Evolutionary conservation across 2,329 filamentous ascomycete genomes (phyloP), one percentile per base, ranked within the genome.

Genomic region (Diplodia corticola): DNA sequence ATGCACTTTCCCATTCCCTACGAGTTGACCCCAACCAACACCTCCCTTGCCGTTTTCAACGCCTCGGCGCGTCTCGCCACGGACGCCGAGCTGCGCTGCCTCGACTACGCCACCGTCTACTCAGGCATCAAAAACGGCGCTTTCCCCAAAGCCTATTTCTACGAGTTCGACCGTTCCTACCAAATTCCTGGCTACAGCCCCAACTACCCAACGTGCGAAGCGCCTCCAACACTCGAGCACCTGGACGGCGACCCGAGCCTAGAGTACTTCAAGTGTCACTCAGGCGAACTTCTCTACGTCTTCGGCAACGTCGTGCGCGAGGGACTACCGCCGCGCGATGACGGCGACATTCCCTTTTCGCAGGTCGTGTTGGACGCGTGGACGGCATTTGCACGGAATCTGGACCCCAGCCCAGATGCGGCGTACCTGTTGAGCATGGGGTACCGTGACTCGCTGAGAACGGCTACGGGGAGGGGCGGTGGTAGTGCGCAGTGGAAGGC

Each of bases 221-320:
- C 74, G 4, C 74, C 75, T 1, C 54, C 46, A 15, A 70, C 72
- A 4, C 28, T 71, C 3, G 63, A 40, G 2, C 67, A 71, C 46
- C 79, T 74, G 0, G 68, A 66, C 26, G 75, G 75, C 9, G 71
- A 77, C 51, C 65, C 73, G 1, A 57, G 30, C 9, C 60, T 65
- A 20, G 71, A 73, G 12, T 73, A 72, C 63, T 69, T 50, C 55
- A 70, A 69, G 44, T 73, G 72, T 51, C 75, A 77, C 55, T 74
- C 73, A 7, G 75, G 75, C 22, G 75, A 77, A 49, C 64, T 76
- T 9, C 73, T 71, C 48, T 72, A 71, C 35, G 72, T 75, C 1
- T 77, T 76, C 30, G 75, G 75, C 2, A 76, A 71, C 12, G 61
- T 73, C 9, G 73, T 74, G 0, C 74, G 79, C 4, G 74, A 80